Evolutionary conservation across 129 eudicot species (phyloP).

Genomic region (Scalesia atractyloides): DNA sequence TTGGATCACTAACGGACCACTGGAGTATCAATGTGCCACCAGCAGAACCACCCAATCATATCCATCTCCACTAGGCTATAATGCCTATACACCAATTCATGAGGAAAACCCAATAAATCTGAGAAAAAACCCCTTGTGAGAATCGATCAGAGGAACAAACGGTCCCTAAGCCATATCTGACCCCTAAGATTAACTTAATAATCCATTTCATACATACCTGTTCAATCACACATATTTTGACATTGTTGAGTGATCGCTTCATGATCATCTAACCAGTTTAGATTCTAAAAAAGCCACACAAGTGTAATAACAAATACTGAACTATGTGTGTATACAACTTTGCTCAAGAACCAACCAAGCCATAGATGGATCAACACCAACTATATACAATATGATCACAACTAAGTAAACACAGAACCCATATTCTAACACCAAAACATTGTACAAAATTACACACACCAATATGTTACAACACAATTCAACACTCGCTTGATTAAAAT

Average conservation of each 20-base stretch:
- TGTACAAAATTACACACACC: slow-evolving; percentile 27
- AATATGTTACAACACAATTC: slow-evolving; percentile 39
- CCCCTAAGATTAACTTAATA: neutral
- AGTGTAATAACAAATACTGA: neutral
- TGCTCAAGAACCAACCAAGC: slow-evolving; percentile 2
- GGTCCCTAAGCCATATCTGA: too few relatives aligned
- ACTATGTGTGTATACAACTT: slow-evolving; percentile 6
- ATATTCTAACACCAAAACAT: slow-evolving; percentile 35
- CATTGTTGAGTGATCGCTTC: neutral
- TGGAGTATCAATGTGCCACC: too few relatives aligned
- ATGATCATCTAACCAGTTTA: neutral
- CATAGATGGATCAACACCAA: slow-evolving; percentile 23
- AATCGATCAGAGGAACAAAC: too few relatives aligned
- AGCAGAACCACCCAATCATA: too few relatives aligned
- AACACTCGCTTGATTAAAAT: slow-evolving; percentile 12
- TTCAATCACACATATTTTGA: neutral
- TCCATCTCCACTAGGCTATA: too few relatives aligned
- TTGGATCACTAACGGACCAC: too few relatives aligned
- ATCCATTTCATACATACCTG: neutral
- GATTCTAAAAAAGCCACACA: neutral
- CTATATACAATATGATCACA: slow-evolving; percentile 26
- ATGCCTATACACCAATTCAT: too few relatives aligned
- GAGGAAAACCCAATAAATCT: too few relatives aligned
- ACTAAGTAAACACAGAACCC: slow-evolving; percentile 11
- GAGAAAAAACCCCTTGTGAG: too few relatives aligned